Conservation (phyloP, 352 stramenopile genomes). For the Globisporangium nunn region DNA sequence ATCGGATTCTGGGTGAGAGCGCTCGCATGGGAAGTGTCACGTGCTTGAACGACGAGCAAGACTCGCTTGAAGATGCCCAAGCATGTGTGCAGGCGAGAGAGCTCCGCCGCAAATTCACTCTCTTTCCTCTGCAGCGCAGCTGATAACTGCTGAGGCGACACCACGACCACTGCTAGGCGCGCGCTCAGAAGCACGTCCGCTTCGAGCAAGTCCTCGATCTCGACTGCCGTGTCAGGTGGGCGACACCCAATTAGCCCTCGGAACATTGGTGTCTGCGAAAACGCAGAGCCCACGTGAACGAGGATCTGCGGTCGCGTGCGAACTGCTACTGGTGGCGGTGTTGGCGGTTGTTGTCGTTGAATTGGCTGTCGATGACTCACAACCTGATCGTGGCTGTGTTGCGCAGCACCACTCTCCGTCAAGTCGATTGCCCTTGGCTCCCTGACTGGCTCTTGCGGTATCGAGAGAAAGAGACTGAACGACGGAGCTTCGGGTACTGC, state of each 20-base stretch:
- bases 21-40: conserved; percentile 1
- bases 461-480: conserved; percentile 15
- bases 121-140: conserved; percentile 11
- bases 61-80: conserved; percentile 49
- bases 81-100: conserved; percentile 23
- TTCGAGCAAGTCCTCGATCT: conserved; percentile 37
- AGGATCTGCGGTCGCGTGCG: conserved; percentile 3
- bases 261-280: conserved; percentile 23
- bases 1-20: conserved; percentile 6
- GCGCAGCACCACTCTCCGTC: not conserved
- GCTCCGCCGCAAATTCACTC: conserved; percentile 18
- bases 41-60: conserved; percentile 25
- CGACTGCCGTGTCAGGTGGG: conserved; percentile 14
- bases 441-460: not conserved
- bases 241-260: conserved; percentile 14
- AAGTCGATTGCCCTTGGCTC: conserved; percentile 1
- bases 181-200: conserved; percentile 39
- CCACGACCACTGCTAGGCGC: conserved; percentile 21
- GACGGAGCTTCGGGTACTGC: conserved; percentile 13
- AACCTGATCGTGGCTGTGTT: not conserved
- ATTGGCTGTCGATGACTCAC: not conserved
- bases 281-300: conserved; percentile 25
- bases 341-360: not conserved
- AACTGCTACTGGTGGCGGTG: not conserved
- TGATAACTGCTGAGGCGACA: conserved; percentile 17